Base-by-base conservation (phyloP, 805 yeast genomes). In the Hanseniaspora nectarophila region DNA sequence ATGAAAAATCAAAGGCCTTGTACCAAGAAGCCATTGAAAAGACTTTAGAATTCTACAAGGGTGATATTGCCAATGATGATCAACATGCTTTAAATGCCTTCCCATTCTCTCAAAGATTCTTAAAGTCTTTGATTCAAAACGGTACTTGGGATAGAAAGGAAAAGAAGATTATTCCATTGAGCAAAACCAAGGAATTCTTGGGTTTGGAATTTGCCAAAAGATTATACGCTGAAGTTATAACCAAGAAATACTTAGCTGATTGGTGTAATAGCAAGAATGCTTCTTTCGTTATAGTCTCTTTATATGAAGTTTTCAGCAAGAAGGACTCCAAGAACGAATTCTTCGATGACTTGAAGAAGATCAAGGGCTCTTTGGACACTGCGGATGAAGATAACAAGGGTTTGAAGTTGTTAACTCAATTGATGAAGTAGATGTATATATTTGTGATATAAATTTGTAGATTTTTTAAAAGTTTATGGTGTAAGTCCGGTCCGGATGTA, bases 81-180 rank as follows among this genome's bases (percentile, higher is more conserved):
- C 24, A 23, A 34, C 94, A 84, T 63, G 74, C 85, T 54, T 72
- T 84, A 58, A 78, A 76, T 59, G 78, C 77, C 61, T 49, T 42
- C 43, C 84, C 92, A 48, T 84, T 81, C 64, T 75, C 85, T 26
- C 73, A 86, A 2, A 78, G 96, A 70, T 70, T 83, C 48, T 67
- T 87, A 57, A 82, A 85, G 65, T 70, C 86, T 0, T 70, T 87
- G 60, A 82, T 87, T 57, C 94, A 85, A 67, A 90, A 89, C 56
- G 89, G 89, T 60, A 85, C 80, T 62, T 86, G 87, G 83, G 80
- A 81, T 61, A 76, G 73, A 61, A 78, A 80, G 67, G 77, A 72
- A 58, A 78, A 73, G 66, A 73, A 67, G 60, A 68, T 73, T 45
- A 73, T 61, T 54, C 72, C 72, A 53, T 58, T 73, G 42, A 73